Percentiles rank a stretch among this genome's conserved stretches.
Conservation (phyloP, 768 basidiomycete genomes). For the Astraeus odoratus region DNA sequence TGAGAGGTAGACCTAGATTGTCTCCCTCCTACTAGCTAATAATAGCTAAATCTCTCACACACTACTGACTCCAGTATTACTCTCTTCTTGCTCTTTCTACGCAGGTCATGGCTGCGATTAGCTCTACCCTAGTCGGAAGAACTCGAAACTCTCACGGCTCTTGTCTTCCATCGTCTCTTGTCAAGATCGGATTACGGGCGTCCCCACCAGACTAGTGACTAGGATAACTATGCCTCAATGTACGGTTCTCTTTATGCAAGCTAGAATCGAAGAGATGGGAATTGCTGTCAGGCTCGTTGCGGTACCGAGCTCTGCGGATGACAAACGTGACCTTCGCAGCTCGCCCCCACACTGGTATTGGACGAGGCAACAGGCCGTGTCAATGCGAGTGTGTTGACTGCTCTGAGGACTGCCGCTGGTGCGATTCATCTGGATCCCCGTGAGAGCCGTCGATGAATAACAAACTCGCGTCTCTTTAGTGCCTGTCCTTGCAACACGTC, state of each 20-base stretch:
- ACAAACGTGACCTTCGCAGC: conserved; percentile 55
- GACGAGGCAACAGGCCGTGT: conserved; percentile 63
- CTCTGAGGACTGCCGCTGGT: conserved; percentile 80
- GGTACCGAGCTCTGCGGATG: conserved; percentile 44
- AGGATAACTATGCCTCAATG: conserved; percentile 49
- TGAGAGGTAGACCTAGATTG: too few species aligned
- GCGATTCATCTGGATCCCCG: conserved; percentile 4
- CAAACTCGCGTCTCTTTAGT: conserved; percentile 32
- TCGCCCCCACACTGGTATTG: conserved; percentile 69
- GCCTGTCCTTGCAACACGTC: conserved; percentile 56
- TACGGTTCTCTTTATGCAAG: conserved; percentile 79
- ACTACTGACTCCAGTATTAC: too few species aligned
- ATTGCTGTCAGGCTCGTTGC: conserved; percentile 79
- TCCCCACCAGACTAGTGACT: conserved; percentile 58
- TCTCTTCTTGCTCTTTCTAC: conserved; percentile 58
- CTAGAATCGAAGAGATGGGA: conserved; percentile 45
- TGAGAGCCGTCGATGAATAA: too few species aligned
- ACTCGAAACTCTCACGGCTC: conserved; percentile 50
- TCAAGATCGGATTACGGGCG: conserved; percentile 16
- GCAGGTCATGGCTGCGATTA: conserved; percentile 47
- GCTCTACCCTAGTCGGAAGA: conserved; percentile 39
- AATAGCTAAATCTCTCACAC: too few species aligned
- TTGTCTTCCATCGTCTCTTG: conserved; percentile 47
- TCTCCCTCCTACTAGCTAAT: too few species aligned
- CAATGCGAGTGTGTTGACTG: conserved; percentile 76